Base-by-base conservation (phyloP, 805 yeast genomes). In the Yamadazyma insecticola region DNA sequence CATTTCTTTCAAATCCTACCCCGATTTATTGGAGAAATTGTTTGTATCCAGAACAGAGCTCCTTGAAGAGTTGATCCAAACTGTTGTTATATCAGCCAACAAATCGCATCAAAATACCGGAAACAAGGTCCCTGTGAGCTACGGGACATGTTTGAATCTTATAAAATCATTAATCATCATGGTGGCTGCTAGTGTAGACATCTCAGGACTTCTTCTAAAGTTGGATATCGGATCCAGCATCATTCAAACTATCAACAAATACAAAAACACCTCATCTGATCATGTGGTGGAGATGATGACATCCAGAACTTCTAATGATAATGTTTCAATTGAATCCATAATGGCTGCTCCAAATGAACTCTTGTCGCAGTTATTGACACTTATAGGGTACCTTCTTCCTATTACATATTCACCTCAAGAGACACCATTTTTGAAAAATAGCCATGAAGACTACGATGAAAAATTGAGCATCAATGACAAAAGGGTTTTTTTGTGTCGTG, bases 331-430 rank as follows among this genome's bases (percentile, higher is more conserved):
- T 27, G 95, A 84, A 46, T 74, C 85, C 0, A 54, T 87, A 23
- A 80, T 85, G 76, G 74, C 79, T 32, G 73, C 78, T 2, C 88
- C 90, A 0, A 81, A 78, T 43, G 81, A 78, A n/a, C 50, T 83
- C 17, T 53, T 82, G 13, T 43, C 72, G 2, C 62, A 74, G 10
- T 62, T 80, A 13, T 55, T 85, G 13, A 67, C 71, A 24, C 60
- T 86, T 29, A 57, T 82, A 5, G 70, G 75, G 2, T 63, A 72
- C 19, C 40, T 84, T 2, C 53, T 86, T 13, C 95, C 95, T 1
- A 53, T 59, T 6, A 35, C 50, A 6, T 58, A 60, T 32, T n/a
- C 50, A 4, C 34, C 57, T 1, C 33, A 37, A 11, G 55, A 56
- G 3, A 45, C 61, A 2, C 60, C 63, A n/a, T 60, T 52, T 22